Conservation (phyloP, 371 early-diverging fungal species). For the Rhizopus microsporus region DNA sequence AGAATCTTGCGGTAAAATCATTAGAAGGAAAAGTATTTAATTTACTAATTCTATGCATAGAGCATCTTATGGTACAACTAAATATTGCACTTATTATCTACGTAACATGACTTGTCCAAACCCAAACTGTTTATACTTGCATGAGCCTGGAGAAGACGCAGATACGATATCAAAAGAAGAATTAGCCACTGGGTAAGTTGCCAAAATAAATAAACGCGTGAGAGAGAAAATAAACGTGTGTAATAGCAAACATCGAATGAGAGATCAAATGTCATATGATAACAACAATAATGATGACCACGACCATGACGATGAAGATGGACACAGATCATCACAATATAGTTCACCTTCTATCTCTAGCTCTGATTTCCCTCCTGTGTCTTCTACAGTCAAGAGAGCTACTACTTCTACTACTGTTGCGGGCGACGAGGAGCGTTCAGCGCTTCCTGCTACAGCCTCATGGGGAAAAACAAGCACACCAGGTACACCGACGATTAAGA, state of each 20-base stretch:
- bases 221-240: not conserved
- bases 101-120: constrained; percentile 91
- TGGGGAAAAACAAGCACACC: constrained; percentile 61
- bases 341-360: constrained; percentile 28
- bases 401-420: not conserved
- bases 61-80: constrained; percentile 93
- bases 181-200: constrained; percentile 56
- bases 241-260: constrained; percentile 60
- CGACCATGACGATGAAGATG: constrained; percentile 22
- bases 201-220: constrained; percentile 4
- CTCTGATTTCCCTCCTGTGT: constrained; percentile 33
- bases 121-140: constrained; percentile 91
- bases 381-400: constrained; percentile 8
- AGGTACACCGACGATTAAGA: constrained; percentile 49
- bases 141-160: constrained; percentile 94
- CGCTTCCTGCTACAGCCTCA: constrained; percentile 65
- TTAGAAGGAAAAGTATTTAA: not conserved
- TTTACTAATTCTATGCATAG: constrained; percentile 17
- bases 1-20: constrained; percentile 66
- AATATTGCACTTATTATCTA: constrained; percentile 95
- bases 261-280: constrained; percentile 53
- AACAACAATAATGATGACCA: constrained; percentile 24
- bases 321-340: constrained; percentile 18
- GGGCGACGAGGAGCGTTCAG: constrained; percentile 50
- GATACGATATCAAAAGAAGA: constrained; percentile 69